Base-by-base conservation (phyloP, 495 filamentous ascomycete species). In the Aspergillus carlsbadensis region DNA sequence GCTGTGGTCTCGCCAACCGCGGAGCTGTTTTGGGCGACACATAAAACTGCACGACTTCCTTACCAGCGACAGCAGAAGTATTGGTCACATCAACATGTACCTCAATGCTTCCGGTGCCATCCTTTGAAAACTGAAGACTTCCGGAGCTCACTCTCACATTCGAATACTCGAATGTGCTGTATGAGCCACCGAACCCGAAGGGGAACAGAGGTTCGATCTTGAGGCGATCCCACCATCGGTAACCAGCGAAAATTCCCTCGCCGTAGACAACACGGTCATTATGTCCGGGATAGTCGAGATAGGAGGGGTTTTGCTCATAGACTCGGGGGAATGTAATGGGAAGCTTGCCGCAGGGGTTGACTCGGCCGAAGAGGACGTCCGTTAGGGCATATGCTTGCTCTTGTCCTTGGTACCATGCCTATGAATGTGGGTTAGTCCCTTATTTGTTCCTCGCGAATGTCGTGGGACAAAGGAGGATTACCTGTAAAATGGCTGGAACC, bases 121-220 rank as follows among this genome's bases (percentile, higher is more conserved):
- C 34, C 7, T 13, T 18, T 7, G 47, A 39, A 8, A 51, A 51
- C 15, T 21, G 22, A 5, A 36, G 10, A 6, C 2, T 26, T 6
- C 10, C 39, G 8, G 31, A 22, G 10, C 33, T 37, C 14, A 51
- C 17, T 6, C 33, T 24, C 3, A n/a, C 33, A 20, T 35, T 39
- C 3, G 47, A 51, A 26, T 51, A 51, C 78, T 69, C 75, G 63
- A 91, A 91, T 6, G 72, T 80, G 1, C 85, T 87, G 65, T 91
- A 91, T 0, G 83, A 87, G 10, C 91, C 78, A 18, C 88, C 88
- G 62, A 88, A 84, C 29, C 88, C 88, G 59, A 91, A 90, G 37
- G 84, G 77, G 68, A 90, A 90, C 0, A 87, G 74, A 4, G 87
- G 83, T 8, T 73, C 64, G 45, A 85, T 73, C 14, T 76, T 70